Evolutionary conservation across 768 basidiomycete genomes (phyloP).

Genomic region (Mycena rebaudengoi): DNA sequence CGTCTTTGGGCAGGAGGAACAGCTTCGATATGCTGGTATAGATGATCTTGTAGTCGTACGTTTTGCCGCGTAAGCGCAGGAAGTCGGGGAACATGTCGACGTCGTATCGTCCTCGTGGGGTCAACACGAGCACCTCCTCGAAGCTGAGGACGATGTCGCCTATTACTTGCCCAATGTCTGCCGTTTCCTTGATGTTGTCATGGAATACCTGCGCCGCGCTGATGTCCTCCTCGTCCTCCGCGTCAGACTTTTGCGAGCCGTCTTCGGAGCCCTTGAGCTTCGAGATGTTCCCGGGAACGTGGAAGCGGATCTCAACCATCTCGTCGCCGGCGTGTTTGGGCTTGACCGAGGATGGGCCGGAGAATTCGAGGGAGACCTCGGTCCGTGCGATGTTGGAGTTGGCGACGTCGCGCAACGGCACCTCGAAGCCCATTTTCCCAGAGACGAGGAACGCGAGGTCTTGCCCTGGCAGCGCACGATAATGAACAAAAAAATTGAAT

Average conservation of each 20-base stretch:
- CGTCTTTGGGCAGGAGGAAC: slow-evolving; percentile 96
- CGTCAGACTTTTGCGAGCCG: slow-evolving; percentile 77
- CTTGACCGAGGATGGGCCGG: slow-evolving; percentile 52
- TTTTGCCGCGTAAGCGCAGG: slow-evolving; percentile 95
- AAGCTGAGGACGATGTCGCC: slow-evolving; percentile 95
- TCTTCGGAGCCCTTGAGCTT: slow-evolving; percentile 74
- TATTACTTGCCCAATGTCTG: slow-evolving; percentile 89
- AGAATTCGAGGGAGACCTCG: slow-evolving; percentile 98
- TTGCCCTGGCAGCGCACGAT: slow-evolving; percentile 62
- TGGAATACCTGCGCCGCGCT: slow-evolving; percentile 97
- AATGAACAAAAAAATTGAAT: slow-evolving; percentile 1
- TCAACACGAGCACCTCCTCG: slow-evolving; percentile 93
- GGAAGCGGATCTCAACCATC: slow-evolving; percentile 95
- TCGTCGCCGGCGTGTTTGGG: slow-evolving; percentile 75
- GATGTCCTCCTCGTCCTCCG: slow-evolving; percentile 76
- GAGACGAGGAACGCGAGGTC: slow-evolving; percentile 93
- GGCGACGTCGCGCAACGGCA: slow-evolving; percentile 86
- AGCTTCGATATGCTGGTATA: slow-evolving; percentile 87
- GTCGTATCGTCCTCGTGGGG: slow-evolving; percentile 96
- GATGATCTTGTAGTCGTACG: slow-evolving; percentile 98
- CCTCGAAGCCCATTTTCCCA: slow-evolving; percentile 87
- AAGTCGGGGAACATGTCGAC: slow-evolving; percentile 98
- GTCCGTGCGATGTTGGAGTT: slow-evolving; percentile 98
- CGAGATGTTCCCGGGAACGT: slow-evolving; percentile 83
- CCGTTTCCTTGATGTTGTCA: slow-evolving; percentile 94